A percentile compares a stretch with the other conserved stretches of the same genome.
Evolutionary conservation across 2,329 filamentous ascomycete genomes (phyloP).

Genomic region (Neofusicoccum laricinum): DNA sequence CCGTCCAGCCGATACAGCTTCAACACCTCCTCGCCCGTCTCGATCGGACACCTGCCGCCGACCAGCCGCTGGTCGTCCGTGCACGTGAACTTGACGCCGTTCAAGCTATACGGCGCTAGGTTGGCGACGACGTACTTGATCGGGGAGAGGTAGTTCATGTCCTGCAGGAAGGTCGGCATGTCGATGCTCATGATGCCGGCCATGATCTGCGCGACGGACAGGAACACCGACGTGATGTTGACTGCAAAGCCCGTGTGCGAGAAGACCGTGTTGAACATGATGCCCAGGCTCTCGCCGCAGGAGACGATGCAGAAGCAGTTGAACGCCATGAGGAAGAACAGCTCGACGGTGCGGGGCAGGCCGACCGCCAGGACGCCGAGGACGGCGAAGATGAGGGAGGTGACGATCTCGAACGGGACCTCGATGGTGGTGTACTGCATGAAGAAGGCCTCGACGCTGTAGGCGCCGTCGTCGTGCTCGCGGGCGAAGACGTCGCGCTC

Average conservation of each 20-base stretch:
- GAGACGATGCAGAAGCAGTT: constrained; percentile 70
- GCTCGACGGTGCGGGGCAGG: constrained; percentile 58
- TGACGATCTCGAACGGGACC: constrained; percentile 67
- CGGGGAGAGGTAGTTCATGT: constrained; percentile 69
- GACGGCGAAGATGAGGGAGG: constrained; percentile 63
- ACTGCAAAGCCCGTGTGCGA: constrained; percentile 73
- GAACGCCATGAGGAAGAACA: constrained; percentile 67
- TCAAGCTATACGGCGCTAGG: constrained; percentile 63
- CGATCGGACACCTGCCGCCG: constrained; percentile 61
- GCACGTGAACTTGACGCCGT: constrained; percentile 63
- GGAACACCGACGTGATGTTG: constrained; percentile 66
- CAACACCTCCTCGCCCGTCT: constrained; percentile 65
- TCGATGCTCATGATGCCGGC: constrained; percentile 68
- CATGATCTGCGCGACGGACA: constrained; percentile 70
- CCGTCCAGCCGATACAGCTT: constrained; percentile 62
- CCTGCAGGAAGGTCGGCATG: constrained; percentile 64
- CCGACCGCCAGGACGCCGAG: constrained; percentile 64
- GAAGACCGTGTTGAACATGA: constrained; percentile 78
- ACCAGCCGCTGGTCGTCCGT: constrained; percentile 57
- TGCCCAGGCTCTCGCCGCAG: constrained; percentile 73
- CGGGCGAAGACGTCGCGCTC: constrained; percentile 76
- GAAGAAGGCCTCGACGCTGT: constrained; percentile 69
- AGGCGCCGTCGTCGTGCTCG: constrained; percentile 71
- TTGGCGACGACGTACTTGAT: constrained; percentile 68
- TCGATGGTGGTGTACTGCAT: constrained; percentile 68